Evolutionary conservation across 768 basidiomycete species (phyloP), one percentile per base, ranked within the genome.

Genomic region (Mycena indigotica): DNA sequence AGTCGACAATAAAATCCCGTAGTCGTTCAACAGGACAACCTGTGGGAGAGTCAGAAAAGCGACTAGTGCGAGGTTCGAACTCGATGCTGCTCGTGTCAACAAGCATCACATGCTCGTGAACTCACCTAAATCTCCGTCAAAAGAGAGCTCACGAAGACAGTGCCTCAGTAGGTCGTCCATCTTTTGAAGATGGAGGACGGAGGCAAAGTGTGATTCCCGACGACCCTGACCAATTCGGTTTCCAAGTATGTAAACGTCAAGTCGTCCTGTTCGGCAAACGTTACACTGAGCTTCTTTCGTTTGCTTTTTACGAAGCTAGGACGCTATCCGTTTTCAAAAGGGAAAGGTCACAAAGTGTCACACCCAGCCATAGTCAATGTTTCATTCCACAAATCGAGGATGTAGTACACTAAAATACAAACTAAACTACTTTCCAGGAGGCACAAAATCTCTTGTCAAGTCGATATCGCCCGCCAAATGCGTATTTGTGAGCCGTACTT

Each of bases 91-190:
- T 23, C 75, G 64, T 63, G 55, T 57, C 44, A 38, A 50, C 53
- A 55, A 61, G 49, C 51, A 71, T 73, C 73, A 72, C 69, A 70
- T 74, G 71, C 71, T 69, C 57, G 56, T 38, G 53, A 55, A 82
- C 88, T 77, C 71, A 95, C 93, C 93, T 40, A 92, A 78, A 69
- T 95, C 91, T 4, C 93, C 93, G 66, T 95, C 93, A 72, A 94
- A 95, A 4, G 94, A 85, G 28, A 96, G 78, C 70, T 96, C 92
- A 35, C 88, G 87, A 30, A 94, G 80, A 68, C 89, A 89, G 69
- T 93, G 87, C 67, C 88, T 86, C 35, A 95, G 75, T 41, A 96
- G 84, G 67, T 93, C 88, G 69, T 95, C 93, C 88, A 95, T 93
- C 45, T 44, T 52, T 30, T 28, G 10, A 45, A 50, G 39, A 13